A percentile compares a stretch with the other conserved stretches of the same genome.
These are phyloP conservation scores for Gleditsia sinensis DNA, from an alignment of 306 rosid species.

Conservation along the genomic window DNA sequence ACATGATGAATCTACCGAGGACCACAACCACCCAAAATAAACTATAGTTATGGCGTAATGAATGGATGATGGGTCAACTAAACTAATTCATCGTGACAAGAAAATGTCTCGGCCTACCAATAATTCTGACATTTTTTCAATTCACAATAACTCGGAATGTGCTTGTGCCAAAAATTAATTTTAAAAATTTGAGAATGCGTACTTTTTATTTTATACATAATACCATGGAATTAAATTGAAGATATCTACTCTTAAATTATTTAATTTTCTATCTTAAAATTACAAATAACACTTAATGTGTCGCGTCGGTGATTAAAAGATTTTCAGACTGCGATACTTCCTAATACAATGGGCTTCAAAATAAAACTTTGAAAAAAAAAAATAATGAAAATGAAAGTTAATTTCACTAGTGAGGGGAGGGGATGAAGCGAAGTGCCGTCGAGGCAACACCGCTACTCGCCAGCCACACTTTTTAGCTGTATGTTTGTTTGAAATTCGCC, in stretches of 20 bases:
- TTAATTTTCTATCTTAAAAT: no score
- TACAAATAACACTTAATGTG: no score
- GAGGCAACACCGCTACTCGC: background rate
- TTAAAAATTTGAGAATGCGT: no score
- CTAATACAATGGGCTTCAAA: no score
- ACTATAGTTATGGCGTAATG: slow-evolving; percentile 15
- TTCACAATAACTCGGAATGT: no score
- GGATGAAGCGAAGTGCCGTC: background rate
- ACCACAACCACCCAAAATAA: slow-evolving; percentile 7
- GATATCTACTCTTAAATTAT: no score
- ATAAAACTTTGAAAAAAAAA: no score
- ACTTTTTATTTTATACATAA: no score
- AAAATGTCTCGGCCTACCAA: background rate
- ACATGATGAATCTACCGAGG: slow-evolving; percentile 10
- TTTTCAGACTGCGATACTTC: no score
- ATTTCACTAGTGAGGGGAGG: background rate
- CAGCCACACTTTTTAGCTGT: background rate
- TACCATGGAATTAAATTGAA: no score
- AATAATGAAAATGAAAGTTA: background rate
- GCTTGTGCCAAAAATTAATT: no score
- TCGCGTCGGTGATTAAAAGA: no score
- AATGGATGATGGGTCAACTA: slow-evolving; percentile 14
- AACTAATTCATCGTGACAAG: slow-evolving; percentile 1
- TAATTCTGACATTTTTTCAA: background rate
- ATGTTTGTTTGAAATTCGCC: background rate